Evolutionary conservation across 768 basidiomycete genomes (phyloP), one percentile per base, ranked within the genome.

Genomic region (Russula emetica): DNA sequence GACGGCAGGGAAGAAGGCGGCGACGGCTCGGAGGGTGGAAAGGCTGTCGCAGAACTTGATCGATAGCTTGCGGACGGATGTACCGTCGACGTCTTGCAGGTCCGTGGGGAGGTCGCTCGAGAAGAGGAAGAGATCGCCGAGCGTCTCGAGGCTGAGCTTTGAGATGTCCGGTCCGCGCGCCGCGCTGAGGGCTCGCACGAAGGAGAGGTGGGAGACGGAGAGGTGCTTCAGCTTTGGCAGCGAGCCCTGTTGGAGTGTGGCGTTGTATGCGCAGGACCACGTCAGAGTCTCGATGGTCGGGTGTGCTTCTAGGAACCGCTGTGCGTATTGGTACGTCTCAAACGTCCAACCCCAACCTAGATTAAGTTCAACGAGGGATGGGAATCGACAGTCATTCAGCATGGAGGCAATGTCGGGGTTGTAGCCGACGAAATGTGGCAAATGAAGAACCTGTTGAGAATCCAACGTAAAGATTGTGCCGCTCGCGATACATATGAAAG

Each of bases 41-140:
- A 65, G 64, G 55, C 59, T 61, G 42, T 65, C 64, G 50, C 64
- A 65, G n/a, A 65, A 65, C 24, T 65, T 65, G 59, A 65, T 60
- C 24, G 64, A 65, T 14, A 65, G 26, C 14, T 22, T 50, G 59
- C 59, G 64, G 24, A 65, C 64, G 32, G 64, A 45, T 1, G 54
- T 26, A 26, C 64, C 64, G 34, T 65, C 59, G 49, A 65, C 44
- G 26, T 55, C 64, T 16, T 24, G 32, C 54, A 65, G 59, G 54
- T 65, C 64, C 16, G 45, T 36, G 24, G 64, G 64, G 40, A 65
- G 60, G 38, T 65, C 64, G 32, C 38, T 60, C n/a, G 64, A 65
- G 44, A 65, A 65, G n/a, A 65, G 55, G 42, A 65, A 65, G 49
- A 65, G 64, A 13, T 65, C 64, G 16, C 64, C 64, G 42, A 65